Evolutionary conservation across 2,329 filamentous ascomycete species (phyloP).

Genomic region (Ramularia collo-cygni): DNA sequence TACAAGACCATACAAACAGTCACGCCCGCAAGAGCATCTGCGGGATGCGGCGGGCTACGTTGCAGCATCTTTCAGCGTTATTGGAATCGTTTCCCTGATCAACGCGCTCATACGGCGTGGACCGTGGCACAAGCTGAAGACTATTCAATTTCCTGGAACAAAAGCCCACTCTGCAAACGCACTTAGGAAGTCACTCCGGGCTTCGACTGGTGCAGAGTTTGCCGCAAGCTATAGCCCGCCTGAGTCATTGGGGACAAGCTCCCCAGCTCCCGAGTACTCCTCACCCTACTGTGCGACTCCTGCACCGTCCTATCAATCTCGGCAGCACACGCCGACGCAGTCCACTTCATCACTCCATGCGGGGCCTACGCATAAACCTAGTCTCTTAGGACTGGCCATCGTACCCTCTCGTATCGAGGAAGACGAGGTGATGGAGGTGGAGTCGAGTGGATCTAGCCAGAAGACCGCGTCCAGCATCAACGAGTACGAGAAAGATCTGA

Average conservation of each 20-base stretch:
- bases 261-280: conserved; percentile 17
- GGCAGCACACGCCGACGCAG: conserved; percentile 8
- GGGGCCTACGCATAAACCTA: too few relatives aligned
- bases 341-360: background rate
- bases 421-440: too few relatives aligned
- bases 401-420: too few relatives aligned
- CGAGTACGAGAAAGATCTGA: too few relatives aligned
- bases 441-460: too few relatives aligned
- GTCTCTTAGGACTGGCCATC: too few relatives aligned
- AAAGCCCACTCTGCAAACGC: conserved; percentile 11
- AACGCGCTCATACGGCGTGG: conserved; percentile 24
- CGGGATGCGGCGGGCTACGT: conserved; percentile 21
- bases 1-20: conserved; percentile 14
- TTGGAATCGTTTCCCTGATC: conserved; percentile 22
- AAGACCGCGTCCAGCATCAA: too few relatives aligned
- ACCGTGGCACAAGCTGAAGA: conserved; percentile 22
- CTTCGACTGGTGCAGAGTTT: conserved; percentile 9
- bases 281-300: conserved; percentile 11
- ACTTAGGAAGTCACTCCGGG: conserved; percentile 14
- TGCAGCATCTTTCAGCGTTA: conserved; percentile 23
- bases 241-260: conserved; percentile 8
- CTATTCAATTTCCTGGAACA: conserved; percentile 15
- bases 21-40: conserved; percentile 9
- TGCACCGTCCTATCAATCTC: conserved; percentile 13
- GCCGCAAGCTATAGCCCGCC: conserved; percentile 3